Evolutionary conservation across 371 early-diverging fungal genomes (phyloP), one percentile per base, ranked within the genome.

Genomic region (Mucor plumbeus): DNA sequence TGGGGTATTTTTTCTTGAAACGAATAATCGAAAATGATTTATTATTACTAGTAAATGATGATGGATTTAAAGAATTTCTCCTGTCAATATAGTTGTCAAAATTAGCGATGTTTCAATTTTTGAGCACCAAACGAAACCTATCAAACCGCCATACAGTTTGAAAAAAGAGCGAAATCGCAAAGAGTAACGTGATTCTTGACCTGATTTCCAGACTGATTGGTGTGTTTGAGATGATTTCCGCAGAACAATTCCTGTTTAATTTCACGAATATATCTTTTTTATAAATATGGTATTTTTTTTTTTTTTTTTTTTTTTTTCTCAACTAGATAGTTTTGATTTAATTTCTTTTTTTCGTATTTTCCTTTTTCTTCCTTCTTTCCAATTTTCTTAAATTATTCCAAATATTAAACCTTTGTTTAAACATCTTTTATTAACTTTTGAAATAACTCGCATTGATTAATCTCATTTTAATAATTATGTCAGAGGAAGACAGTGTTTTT

Each of bases 181-280:
- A 55, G 33, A 55, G 55, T 55, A 55, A 55, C 55, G 55, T 55
- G 55, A 55, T 55, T 35, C 35, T n/a, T 55, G 34, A 5, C n/a
- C 35, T 13, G 55, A 15, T 55, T 55, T 55, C 11, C 35, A 55
- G 55, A 34, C n/a, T 55, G 55, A 55, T 55, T 55, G 55, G 55
- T 55, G 14, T 55, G 55, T 55, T 55, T 55, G 35, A 55, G 55
- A 55, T 55, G 35, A 13, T 34, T 55, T 38, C 38, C 38, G 38
- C 4, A 38, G 11, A 38, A 38, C 9, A 38, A 1, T 38, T 38
- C 11, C 38, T 38, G 38, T 7, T 26, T 11, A 38, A 38, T 38
- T 53, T 55, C 34, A 35, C 34, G 35, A 34, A 55, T 55, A 50
- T 50, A 13, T 50, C 50, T 7, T 50, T 50, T 35, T 34, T 55